Conservation (phyloP, 768 basidiomycete genomes). For the Gautieria morchelliformis region DNA sequence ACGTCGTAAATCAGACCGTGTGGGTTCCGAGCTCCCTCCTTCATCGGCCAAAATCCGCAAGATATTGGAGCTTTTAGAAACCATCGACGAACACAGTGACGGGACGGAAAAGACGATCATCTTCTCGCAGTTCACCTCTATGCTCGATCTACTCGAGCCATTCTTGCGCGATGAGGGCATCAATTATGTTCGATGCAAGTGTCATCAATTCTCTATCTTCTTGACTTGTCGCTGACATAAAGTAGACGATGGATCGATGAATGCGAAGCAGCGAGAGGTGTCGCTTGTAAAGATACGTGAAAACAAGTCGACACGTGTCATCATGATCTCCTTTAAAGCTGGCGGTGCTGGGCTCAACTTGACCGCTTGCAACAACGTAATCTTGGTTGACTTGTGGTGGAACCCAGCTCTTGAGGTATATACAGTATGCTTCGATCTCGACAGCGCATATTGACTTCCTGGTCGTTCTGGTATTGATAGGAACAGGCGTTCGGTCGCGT, state of each 20-base stretch:
- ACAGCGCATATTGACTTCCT: background rate
- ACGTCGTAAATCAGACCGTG: slow-evolving; percentile 25
- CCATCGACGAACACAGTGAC: slow-evolving; percentile 49
- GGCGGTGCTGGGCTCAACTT: slow-evolving; percentile 94
- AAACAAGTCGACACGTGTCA: slow-evolving; percentile 51
- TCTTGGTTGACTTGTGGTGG: slow-evolving; percentile 94
- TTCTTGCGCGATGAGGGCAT: slow-evolving; percentile 65
- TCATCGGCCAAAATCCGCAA: slow-evolving; percentile 83
- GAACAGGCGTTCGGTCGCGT: slow-evolving; percentile 93
- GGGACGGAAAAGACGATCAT: slow-evolving; percentile 87
- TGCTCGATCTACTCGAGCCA: slow-evolving; percentile 80
- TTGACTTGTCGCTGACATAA: background rate
- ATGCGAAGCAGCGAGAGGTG: slow-evolving; percentile 61
- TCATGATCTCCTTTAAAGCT: slow-evolving; percentile 94
- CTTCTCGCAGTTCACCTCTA: slow-evolving; percentile 86
- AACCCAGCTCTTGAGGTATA: slow-evolving; percentile 76
- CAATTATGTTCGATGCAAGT: slow-evolving; percentile 80
- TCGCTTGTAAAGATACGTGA: slow-evolving; percentile 65
- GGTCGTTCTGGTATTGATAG: slow-evolving; percentile 22
- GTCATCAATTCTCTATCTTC: background rate
- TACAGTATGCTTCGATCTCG: slow-evolving; percentile 14
- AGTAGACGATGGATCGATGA: slow-evolving; percentile 85
- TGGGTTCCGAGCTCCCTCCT: slow-evolving; percentile 40
- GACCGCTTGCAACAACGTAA: slow-evolving; percentile 89
- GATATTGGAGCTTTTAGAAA: slow-evolving; percentile 60